These are phyloP conservation scores for Angomonas deanei DNA, from an alignment of 208 protist species.

Conservation along the genomic window DNA sequence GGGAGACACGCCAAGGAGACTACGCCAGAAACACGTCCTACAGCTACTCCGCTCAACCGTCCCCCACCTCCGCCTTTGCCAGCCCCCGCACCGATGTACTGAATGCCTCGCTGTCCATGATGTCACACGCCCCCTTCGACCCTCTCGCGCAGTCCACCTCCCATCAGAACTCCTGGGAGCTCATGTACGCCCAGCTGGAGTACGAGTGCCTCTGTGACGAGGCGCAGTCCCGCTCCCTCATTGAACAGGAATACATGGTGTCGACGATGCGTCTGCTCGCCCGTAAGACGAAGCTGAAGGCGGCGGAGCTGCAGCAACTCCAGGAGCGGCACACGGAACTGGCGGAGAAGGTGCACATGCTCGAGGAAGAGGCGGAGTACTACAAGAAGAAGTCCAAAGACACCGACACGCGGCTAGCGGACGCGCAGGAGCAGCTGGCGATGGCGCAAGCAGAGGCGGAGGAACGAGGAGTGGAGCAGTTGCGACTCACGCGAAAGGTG, in stretches of 20 bases:
- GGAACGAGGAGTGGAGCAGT: constrained; percentile 20
- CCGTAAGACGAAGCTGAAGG: constrained; percentile 14
- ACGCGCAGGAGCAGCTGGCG: constrained; percentile 19
- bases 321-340: constrained; percentile 14
- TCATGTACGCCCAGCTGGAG: constrained; percentile 26
- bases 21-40: background rate
- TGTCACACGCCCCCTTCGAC: background rate
- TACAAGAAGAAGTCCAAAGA: constrained; percentile 16
- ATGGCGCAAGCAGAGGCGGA: constrained; percentile 19
- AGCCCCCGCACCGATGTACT: background rate
- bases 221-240: constrained; percentile 17
- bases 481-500: constrained; percentile 34
- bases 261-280: constrained; percentile 15
- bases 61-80: background rate
- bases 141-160: constrained; percentile 7
- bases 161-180: background rate
- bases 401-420: constrained; percentile 20
- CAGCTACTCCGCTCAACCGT: background rate
- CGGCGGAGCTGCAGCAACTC: background rate
- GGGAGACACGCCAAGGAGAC: background rate
- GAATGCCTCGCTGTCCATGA: background rate
- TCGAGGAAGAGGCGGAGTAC: constrained; percentile 23
- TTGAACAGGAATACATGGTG: constrained; percentile 29
- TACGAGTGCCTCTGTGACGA: constrained; percentile 30
- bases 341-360: constrained; percentile 13